Evolutionary conservation across 768 basidiomycete genomes (phyloP).

Genomic region (Phlebiopsis flavidoalba): DNA sequence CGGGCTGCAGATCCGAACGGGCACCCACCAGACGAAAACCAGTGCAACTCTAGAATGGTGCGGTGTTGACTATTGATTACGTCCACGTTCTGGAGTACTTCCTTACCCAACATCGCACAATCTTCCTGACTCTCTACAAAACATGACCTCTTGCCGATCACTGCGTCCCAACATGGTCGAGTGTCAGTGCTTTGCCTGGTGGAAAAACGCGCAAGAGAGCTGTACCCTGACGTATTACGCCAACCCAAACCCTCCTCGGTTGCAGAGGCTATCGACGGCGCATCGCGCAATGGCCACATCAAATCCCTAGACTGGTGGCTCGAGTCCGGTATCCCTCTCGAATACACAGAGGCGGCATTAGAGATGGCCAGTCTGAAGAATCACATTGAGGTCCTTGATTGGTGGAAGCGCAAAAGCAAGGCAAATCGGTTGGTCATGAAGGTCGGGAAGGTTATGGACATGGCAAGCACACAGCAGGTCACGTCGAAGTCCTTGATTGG

Average conservation of each 20-base stretch:
- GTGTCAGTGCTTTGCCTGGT: slow-evolving; percentile 77
- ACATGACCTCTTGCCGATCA: slow-evolving; percentile 67
- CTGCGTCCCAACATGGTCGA: slow-evolving; percentile 74
- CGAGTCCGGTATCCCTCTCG: slow-evolving; percentile 54
- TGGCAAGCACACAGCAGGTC: slow-evolving; percentile 74
- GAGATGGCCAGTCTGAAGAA: slow-evolving; percentile 77
- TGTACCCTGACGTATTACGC: slow-evolving; percentile 54
- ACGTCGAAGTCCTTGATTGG: slow-evolving; percentile 77
- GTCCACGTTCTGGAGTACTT: slow-evolving; percentile 73
- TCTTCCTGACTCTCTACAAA: slow-evolving; percentile 64
- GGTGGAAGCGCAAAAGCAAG: slow-evolving; percentile 68
- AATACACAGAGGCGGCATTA: slow-evolving; percentile 77
- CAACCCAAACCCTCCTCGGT: slow-evolving; percentile 50
- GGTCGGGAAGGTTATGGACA: slow-evolving; percentile 81
- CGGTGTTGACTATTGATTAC: slow-evolving; percentile 76
- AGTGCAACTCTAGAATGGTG: slow-evolving; percentile 61
- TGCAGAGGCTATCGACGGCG: slow-evolving; percentile 70
- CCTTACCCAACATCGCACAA: slow-evolving; percentile 54
- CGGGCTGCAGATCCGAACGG: slow-evolving; percentile 51
- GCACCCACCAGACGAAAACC: slow-evolving; percentile 61
- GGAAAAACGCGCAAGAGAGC: slow-evolving; percentile 54
- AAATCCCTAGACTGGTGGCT: slow-evolving; percentile 81
- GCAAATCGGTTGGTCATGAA: slow-evolving; percentile 56
- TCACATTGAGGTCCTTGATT: slow-evolving; percentile 70
- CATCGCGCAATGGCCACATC: slow-evolving; percentile 73